These are phyloP conservation scores for Penicillium atrosanguineum DNA, from an alignment of 495 filamentous ascomycete species.

Conservation along the genomic window DNA sequence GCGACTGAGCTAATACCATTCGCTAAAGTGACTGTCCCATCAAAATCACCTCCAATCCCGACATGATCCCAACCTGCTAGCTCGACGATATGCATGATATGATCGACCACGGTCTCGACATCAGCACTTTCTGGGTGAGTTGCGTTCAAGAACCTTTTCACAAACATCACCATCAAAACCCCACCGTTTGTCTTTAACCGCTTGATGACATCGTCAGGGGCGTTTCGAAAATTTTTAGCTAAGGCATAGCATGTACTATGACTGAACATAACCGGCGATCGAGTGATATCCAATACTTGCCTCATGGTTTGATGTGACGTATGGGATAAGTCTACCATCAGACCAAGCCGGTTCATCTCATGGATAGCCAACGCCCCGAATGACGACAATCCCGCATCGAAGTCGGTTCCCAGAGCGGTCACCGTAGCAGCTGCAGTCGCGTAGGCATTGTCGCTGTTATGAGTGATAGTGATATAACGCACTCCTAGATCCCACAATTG, in stretches of 20 bases:
- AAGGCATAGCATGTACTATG: slow-evolving; percentile 66
- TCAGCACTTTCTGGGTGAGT: slow-evolving; percentile 56
- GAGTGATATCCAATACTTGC: slow-evolving; percentile 58
- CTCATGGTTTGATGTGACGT: slow-evolving; percentile 67
- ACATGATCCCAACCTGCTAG: slow-evolving; percentile 73
- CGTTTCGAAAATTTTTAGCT: slow-evolving; percentile 70
- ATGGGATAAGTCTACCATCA: slow-evolving; percentile 76
- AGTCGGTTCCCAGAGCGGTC: slow-evolving; percentile 1
- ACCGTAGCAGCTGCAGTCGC: slow-evolving; percentile 64
- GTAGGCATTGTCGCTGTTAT: slow-evolving; percentile 80
- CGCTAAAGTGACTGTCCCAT: slow-evolving; percentile 47
- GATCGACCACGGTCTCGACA: slow-evolving; percentile 62
- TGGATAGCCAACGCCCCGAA: slow-evolving; percentile 31
- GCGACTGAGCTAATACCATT: slow-evolving; percentile 61
- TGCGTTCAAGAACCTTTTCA: slow-evolving; percentile 61
- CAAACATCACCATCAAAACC: slow-evolving; percentile 76
- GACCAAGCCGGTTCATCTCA: slow-evolving; percentile 80
- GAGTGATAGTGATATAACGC: slow-evolving; percentile 75
- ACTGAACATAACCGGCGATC: slow-evolving; percentile 71
- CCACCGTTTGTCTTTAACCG: slow-evolving; percentile 57
- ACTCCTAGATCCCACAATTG: slow-evolving; percentile 66
- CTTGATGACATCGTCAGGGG: slow-evolving; percentile 68
- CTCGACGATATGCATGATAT: slow-evolving; percentile 67
- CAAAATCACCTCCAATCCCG: slow-evolving; percentile 72
- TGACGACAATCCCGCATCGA: slow-evolving; percentile 2